Evolutionary conservation across 2,329 filamentous ascomycete species (phyloP).

Genomic region (Pestalotiopsis sp.): DNA sequence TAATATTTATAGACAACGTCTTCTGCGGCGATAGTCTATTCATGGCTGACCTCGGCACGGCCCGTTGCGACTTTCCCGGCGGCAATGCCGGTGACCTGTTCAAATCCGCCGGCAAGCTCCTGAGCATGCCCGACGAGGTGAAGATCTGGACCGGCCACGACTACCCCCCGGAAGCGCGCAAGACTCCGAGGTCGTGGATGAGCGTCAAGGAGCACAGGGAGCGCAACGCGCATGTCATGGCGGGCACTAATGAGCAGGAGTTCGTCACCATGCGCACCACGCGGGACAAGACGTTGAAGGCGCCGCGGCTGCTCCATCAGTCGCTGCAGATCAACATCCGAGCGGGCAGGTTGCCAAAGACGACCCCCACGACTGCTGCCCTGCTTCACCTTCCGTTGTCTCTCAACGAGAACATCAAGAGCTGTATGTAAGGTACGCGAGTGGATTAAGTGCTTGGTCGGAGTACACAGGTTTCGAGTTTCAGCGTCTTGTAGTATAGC

Average conservation of each 20-base stretch:
- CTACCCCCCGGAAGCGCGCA: constrained; percentile 43
- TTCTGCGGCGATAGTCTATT: constrained; percentile 43
- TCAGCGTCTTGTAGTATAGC: no score
- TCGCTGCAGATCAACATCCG: constrained; percentile 57
- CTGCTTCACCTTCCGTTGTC: not conserved
- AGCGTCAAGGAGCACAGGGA: constrained; percentile 49
- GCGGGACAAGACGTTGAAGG: constrained; percentile 45
- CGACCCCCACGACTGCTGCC: not conserved
- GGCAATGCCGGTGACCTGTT: constrained; percentile 48
- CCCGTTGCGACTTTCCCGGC: constrained; percentile 54
- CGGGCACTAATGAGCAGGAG: constrained; percentile 28
- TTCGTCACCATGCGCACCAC: not conserved
- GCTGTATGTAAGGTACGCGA: no score
- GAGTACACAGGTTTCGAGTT: no score
- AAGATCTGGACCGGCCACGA: constrained; percentile 60
- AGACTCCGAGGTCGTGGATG: constrained; percentile 39
- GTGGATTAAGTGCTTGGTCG: no score
- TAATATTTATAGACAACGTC: not conserved
- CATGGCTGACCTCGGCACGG: constrained; percentile 42
- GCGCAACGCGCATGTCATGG: constrained; percentile 51
- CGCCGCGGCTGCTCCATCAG: constrained; percentile 51
- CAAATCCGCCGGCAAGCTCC: constrained; percentile 42
- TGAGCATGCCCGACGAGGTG: constrained; percentile 28
- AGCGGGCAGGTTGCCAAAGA: constrained; percentile 45
- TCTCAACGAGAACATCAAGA: not conserved